A percentile compares a stretch with the other conserved stretches of the same genome.
phyloP scores from a whole-genome alignment of 2,329 filamentous ascomycete species.

The Sporothrix brasiliensis region DNA sequence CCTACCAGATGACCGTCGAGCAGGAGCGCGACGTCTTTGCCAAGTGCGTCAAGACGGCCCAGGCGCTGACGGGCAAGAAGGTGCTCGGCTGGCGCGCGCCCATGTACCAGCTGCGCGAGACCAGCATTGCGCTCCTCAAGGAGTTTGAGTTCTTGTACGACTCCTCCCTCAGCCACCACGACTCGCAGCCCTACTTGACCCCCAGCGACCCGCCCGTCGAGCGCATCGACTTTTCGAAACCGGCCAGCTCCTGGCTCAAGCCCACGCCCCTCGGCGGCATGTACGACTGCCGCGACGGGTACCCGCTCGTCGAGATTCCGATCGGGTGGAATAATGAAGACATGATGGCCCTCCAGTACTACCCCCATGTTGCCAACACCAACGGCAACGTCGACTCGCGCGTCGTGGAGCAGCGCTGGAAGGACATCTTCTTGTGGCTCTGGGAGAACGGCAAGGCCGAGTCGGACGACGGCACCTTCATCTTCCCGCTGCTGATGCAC shows the following conservation, averaged over 20 bases:
- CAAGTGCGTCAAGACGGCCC: conserved; percentile 52
- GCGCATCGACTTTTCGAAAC: conserved; percentile 63
- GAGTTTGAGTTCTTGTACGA: conserved; percentile 71
- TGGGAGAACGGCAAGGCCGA: conserved; percentile 43
- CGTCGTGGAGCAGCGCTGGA: conserved; percentile 64
- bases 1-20: conserved; percentile 63
- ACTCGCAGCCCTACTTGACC: conserved; percentile 68
- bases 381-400: conserved; percentile 61
- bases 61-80: conserved; percentile 52
- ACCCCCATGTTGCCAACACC: conserved; percentile 64
- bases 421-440: conserved; percentile 64
- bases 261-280: conserved; percentile 48
- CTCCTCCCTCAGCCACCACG: conserved; percentile 67
- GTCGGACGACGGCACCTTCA: conserved; percentile 4
- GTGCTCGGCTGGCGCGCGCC: conserved; percentile 64
- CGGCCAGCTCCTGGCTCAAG: conserved; percentile 67
- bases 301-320: conserved; percentile 62
- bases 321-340: conserved; percentile 67
- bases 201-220: conserved; percentile 50
- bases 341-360: conserved; percentile 68
- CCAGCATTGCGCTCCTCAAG: conserved; percentile 60
- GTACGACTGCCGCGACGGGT: conserved; percentile 45
- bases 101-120: conserved; percentile 52
- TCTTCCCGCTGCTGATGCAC: conserved; percentile 19
- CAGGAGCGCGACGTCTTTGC: conserved; percentile 75